Conservation (phyloP, 148 eudicot genomes). For the Chenopodium album region DNA sequence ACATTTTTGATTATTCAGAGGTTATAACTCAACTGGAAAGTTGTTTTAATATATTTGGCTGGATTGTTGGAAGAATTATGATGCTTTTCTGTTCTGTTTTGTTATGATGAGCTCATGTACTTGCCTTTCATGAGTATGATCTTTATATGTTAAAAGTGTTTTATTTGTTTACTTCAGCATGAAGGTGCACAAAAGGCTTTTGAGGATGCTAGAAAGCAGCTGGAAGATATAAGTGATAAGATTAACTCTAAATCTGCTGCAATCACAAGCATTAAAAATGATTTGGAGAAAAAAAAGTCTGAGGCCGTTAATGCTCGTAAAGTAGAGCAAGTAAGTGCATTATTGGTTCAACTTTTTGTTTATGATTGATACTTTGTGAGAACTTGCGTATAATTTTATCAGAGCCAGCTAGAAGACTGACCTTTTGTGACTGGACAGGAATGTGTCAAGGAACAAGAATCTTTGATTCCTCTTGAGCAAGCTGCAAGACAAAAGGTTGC, state of each 20-base stretch:
- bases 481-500: slow-evolving; percentile 84
- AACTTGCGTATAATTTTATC: not conserved
- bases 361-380: slow-evolving; percentile 7
- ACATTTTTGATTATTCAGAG: not conserved
- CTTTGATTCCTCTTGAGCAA: slow-evolving; percentile 72
- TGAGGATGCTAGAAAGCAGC: slow-evolving; percentile 72
- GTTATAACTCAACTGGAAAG: no score
- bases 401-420: slow-evolving; percentile 8
- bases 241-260: slow-evolving; percentile 56
- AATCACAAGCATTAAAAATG: slow-evolving; percentile 38
- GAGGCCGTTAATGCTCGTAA: slow-evolving; percentile 66
- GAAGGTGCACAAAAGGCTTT: slow-evolving; percentile 74
- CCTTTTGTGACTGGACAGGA: slow-evolving; percentile 46
- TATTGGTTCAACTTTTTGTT: not conserved
- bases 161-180: slow-evolving; percentile 50
- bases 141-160: not conserved
- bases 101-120: not conserved
- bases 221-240: slow-evolving; percentile 46
- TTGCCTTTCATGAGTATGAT: not conserved
- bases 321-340: slow-evolving; percentile 63
- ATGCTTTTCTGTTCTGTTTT: not conserved
- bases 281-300: slow-evolving; percentile 55
- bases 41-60: not conserved
- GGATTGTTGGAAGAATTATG: not conserved
- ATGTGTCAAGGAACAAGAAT: slow-evolving; percentile 73